Base-by-base conservation (phyloP, 1,139 yeast genomes). In the Saccharomyces hybrid region DNA sequence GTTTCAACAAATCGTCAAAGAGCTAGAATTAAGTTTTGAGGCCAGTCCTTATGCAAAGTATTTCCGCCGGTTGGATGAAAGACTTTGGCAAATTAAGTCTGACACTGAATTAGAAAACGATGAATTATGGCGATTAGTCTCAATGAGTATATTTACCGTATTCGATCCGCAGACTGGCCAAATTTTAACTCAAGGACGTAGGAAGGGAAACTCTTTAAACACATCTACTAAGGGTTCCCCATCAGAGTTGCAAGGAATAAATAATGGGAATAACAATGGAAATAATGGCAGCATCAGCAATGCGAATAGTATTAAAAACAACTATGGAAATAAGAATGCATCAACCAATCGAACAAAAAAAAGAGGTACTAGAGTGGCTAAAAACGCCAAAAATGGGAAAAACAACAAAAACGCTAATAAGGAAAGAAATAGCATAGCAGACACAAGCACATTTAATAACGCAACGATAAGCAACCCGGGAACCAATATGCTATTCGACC, bases 1-100 rank as follows among this genome's bases (percentile, higher is more conserved):
- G 44, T 69, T 70, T 50, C 66, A 63, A 50, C 70, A 67, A 55
- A 68, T 69, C 11, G 54, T 69, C 8, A 65, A 64, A 52, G 70
- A 66, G 53, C 53, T 70, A 48, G 66, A 65, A 42, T 55, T 68
- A 47, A 63, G 69, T 46, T 63, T 58, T 54, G 70, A 65, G 31
- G 61, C 58, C 0, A 63, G 68, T 38, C 70, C 71, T 13, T 69
- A 69, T 53, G 59, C 63, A n/a, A 64, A 61, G 50, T 70, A 66
- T 58, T 69, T 70, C 54, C 59, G 57, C 16, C 60, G 61, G 25
- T 47, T 70, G 30, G 63, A 63, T 25, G 63, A 61, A 23, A 61
- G 63, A 28, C 48, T 63, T 41, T 65, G 70, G 67, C 65, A 66
- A 55, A 63, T 69, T 23, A 66, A 61, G 48, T 60, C 63, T 16